phyloP scores from a whole-genome alignment of 768 basidiomycete genomes.

The Macrolepiota dolichaula region DNA sequence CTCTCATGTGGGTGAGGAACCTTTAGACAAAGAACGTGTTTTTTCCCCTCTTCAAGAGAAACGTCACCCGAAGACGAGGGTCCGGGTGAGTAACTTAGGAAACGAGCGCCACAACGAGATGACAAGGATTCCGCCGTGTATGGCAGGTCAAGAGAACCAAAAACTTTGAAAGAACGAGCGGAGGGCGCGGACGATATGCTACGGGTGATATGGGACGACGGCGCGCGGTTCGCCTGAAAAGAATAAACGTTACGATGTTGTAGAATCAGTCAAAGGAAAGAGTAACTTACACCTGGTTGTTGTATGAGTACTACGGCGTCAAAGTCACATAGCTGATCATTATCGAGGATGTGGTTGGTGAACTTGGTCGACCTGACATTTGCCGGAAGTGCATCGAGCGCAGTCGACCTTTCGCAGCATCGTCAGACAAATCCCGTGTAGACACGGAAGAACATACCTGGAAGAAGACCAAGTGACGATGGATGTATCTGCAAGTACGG shows the following conservation, averaged over 20 bases:
- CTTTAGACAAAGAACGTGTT: conserved; percentile 54
- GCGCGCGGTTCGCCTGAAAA: neutral
- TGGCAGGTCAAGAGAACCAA: conserved; percentile 28
- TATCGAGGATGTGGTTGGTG: conserved; percentile 40
- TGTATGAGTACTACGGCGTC: conserved; percentile 68
- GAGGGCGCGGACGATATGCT: conserved; percentile 48
- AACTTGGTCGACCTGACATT: conserved; percentile 31
- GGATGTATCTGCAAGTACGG: conserved; percentile 62
- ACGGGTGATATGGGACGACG: conserved; percentile 36
- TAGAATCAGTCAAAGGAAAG: conserved; percentile 34
- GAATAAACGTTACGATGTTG: neutral
- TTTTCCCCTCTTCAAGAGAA: conserved; percentile 33
- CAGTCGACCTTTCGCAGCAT: conserved; percentile 39
- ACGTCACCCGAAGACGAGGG: conserved; percentile 24
- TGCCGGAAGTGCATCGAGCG: conserved; percentile 40
- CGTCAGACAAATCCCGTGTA: neutral
- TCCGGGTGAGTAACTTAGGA: conserved; percentile 40
- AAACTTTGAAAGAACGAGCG: conserved; percentile 61
- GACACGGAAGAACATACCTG: conserved; percentile 33
- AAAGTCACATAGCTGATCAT: conserved; percentile 52
- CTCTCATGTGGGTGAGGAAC: conserved; percentile 49
- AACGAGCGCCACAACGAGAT: conserved; percentile 24
- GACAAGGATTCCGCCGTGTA: conserved; percentile 43
- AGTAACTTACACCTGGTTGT: conserved; percentile 63
- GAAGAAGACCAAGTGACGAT: conserved; percentile 71